Conservation (phyloP, 257 asterid species). For the Parsonsia alboflavescens region DNA sequence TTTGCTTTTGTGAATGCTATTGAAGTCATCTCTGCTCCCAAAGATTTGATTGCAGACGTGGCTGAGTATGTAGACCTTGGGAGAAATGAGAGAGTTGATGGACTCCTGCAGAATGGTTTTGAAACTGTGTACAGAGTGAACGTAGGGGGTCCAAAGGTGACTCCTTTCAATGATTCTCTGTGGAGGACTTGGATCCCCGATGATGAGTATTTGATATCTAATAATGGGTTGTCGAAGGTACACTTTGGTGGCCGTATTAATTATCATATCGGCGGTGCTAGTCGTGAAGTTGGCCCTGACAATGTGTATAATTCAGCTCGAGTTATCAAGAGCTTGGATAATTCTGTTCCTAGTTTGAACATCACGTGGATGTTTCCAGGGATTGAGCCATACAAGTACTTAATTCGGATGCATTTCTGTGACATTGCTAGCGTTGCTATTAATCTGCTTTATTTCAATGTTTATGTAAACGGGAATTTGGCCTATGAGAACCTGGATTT, state of each 20-base stretch:
- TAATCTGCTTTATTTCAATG: conserved; percentile 65
- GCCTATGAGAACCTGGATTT: conserved; percentile 79
- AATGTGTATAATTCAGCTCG: conserved; percentile 77
- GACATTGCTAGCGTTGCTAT: conserved; percentile 72
- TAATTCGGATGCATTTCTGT: conserved; percentile 86
- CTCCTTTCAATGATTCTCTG: conserved; percentile 87
- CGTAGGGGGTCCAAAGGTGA: conserved; percentile 85
- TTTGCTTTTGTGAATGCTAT: conserved; percentile 74
- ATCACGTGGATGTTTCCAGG: conserved; percentile 64
- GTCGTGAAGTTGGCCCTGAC: conserved; percentile 90
- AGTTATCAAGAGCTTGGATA: conserved; percentile 47
- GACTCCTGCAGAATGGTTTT: conserved; percentile 57
- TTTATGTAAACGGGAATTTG: conserved; percentile 60
- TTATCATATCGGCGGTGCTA: conserved; percentile 70
- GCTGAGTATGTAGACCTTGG: conserved; percentile 44
- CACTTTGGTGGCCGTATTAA: conserved; percentile 61
- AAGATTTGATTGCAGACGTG: conserved; percentile 63
- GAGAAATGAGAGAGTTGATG: conserved; percentile 45
- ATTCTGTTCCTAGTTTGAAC: conserved; percentile 39
- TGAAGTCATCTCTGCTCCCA: conserved; percentile 82
- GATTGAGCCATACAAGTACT: conserved; percentile 50
- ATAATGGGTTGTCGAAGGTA: conserved; percentile 30
- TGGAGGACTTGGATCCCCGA: conserved; percentile 93
- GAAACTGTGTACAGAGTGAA: conserved; percentile 79
- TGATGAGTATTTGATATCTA: conserved; percentile 39